Base-by-base conservation (phyloP, 805 yeast species). In the Barnettozyma vustinii region DNA sequence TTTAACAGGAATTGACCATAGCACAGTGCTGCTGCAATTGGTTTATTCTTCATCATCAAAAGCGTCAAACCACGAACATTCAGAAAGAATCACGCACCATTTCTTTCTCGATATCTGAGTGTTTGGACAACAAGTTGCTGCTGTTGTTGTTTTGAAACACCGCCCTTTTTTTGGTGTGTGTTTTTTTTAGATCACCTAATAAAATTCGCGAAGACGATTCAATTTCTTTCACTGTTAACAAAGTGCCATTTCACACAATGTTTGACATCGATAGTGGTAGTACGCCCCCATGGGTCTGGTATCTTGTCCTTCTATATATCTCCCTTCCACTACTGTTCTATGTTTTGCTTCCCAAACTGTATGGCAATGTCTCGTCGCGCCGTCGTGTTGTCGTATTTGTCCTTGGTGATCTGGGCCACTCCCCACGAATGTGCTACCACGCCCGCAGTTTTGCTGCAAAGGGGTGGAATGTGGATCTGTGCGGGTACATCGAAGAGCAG, bases 381-480 rank as follows among this genome's bases (percentile, higher is more conserved):
- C 79, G 74, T 53, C 77, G 88, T 46, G 81, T 88, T 6, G 75
- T 86, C 9, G 80, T 94, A 18, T 76, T 88, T 53, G 99, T 94
- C 2, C 69, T 94, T 18, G 99, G 99, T 2, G 98, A 92, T 62
- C 62, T 94, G 47, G 97, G 96, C 13, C 96, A 90, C 61, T 91
- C 97, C 0, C 99, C 99, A 7, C 74, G 99, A 51, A 94, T 92
- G 86, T 77, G 84, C 56, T 87, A 92, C 66, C 99, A 94, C 63
- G 96, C 96, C 0, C 68, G 74, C 49, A 84, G 92, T 47, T 81
- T 94, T 57, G 76, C 85, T n/a, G 59, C 66, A 1, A 66, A 70
- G 16, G 94, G 90, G 0, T 85, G 83, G 64, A 71, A 73, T 42
- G 98, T 94, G 4, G 87, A 84, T 50, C 65, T 94, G 32, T 86